phyloP scores from a whole-genome alignment of 208 protist genomes.

The Chromosphaera perkinsii region DNA sequence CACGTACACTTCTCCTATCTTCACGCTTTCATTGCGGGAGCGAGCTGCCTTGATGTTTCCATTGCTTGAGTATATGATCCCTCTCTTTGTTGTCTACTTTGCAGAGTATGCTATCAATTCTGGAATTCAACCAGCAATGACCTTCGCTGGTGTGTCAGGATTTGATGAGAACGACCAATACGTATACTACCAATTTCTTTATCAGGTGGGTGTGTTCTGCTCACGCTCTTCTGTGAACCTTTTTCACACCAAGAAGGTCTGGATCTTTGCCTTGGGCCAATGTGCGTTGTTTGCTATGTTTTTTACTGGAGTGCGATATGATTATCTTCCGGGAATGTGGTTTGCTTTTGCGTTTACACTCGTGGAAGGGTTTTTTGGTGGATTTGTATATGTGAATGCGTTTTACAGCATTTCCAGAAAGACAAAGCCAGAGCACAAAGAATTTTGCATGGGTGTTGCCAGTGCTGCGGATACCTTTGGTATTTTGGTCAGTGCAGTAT shows the following conservation, averaged over 20 bases:
- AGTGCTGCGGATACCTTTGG: slow-evolving; percentile 8
- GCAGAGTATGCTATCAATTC: slow-evolving; percentile 1
- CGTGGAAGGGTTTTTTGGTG: slow-evolving; percentile 3
- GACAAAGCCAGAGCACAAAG: background rate
- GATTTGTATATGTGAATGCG: slow-evolving; percentile 8
- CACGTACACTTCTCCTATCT: no score
- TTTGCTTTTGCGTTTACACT: background rate
- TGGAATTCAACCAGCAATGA: background rate
- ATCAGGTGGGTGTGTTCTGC: slow-evolving; percentile 7
- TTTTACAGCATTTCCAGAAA: background rate
- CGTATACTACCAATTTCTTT: background rate
- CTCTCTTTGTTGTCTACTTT: background rate
- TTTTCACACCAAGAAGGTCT: background rate
- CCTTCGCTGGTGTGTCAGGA: background rate
- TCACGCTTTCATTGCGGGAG: no score
- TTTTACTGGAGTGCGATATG: slow-evolving; percentile 4
- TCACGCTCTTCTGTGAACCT: background rate
- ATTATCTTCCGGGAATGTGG: background rate
- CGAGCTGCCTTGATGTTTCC: no score
- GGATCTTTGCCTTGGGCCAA: background rate
- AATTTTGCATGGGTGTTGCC: slow-evolving; percentile 8
- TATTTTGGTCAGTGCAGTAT: no score
- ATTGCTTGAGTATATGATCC: background rate
- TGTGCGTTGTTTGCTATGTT: background rate
- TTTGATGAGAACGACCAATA: slow-evolving; percentile 3